Evolutionary conservation across 768 basidiomycete species (phyloP), one percentile per base, ranked within the genome.

Genomic region (Lactarius sp.): DNA sequence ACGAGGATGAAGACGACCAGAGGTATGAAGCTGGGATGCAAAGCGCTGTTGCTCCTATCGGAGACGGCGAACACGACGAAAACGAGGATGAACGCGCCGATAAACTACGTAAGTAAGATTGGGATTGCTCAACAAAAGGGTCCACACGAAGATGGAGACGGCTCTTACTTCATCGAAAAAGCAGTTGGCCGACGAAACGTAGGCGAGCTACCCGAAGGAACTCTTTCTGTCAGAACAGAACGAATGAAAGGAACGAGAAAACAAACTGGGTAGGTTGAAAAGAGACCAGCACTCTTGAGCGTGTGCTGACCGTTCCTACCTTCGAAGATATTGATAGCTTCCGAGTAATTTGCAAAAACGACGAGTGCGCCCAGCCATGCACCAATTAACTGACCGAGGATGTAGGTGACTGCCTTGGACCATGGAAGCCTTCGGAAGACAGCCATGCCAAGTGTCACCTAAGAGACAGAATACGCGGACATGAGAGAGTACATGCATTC

Each of bases 381-480:
- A 34, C 87, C 88, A 57, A 87, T 70, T 16, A 86, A 59, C 70
- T 90, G 88, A 1, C 85, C 80, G 54, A 83, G 69, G 46, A 88
- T 81, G 71, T 85, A 91, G 20, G 68, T 78, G 1, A 90, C 89
- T 0, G 90, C 90, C 72, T 92, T 92, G 68, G 78, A 80, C 86
- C 88, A 88, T 0, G 90, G 87, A 73, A 93, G 92, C 49, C 80
- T 79, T 66, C 90, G 83, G 73, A 85, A 84, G 3, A 82, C 77
- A 4, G 87, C 88, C 52, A 92, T 70, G 10, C 83, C 78, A 52
- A 93, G 73, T 14, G 90, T 93, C 39, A 92, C 80, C 85, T 87
- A n/a, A 22, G 16, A 12, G 47, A 39, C 27, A 39, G 8, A 47
- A 27, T 13, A 47, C 46, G 5, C 51, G 14, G 0, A 27, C 4